Percentiles rank a stretch among this genome's conserved stretches.
phyloP scores from a whole-genome alignment of 495 filamentous ascomycete species.

The Glonium stellatum region DNA sequence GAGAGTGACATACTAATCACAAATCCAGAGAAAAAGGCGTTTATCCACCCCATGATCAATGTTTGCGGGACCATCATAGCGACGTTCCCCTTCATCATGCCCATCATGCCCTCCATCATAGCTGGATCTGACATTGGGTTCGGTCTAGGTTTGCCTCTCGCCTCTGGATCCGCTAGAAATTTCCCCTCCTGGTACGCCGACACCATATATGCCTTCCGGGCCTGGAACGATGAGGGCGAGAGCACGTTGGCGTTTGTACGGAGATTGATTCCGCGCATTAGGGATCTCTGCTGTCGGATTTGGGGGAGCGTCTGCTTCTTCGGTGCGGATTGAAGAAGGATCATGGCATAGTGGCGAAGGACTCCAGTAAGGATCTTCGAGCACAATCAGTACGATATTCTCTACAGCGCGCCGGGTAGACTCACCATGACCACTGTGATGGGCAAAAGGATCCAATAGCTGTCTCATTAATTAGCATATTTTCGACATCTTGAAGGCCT shows the following conservation, averaged over 20 bases:
- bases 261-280: constrained; percentile 78
- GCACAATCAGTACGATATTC: background rate
- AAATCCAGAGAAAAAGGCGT: constrained; percentile 96
- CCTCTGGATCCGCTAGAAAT: constrained; percentile 83
- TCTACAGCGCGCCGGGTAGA: background rate
- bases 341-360: constrained; percentile 89
- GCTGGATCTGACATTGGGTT: constrained; percentile 97
- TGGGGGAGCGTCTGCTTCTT: constrained; percentile 71
- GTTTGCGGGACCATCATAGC: constrained; percentile 99
- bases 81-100: constrained; percentile 99
- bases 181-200: constrained; percentile 72
- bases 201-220: constrained; percentile 72
- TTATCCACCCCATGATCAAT: constrained; percentile 99
- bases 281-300: constrained; percentile 78
- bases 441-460: constrained; percentile 97
- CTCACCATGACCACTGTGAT: constrained; percentile 94
- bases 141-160: constrained; percentile 74
- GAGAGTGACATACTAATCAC: constrained; percentile 69
- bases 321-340: constrained; percentile 77
- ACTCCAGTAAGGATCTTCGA: constrained; percentile 82
- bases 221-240: constrained; percentile 64
- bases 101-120: constrained; percentile 99
- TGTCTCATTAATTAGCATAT: constrained; percentile 33
- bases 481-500: background rate
- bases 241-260: constrained; percentile 71